phyloP scores from a whole-genome alignment of 345 rosid species.

The Salix suchowensis region DNA sequence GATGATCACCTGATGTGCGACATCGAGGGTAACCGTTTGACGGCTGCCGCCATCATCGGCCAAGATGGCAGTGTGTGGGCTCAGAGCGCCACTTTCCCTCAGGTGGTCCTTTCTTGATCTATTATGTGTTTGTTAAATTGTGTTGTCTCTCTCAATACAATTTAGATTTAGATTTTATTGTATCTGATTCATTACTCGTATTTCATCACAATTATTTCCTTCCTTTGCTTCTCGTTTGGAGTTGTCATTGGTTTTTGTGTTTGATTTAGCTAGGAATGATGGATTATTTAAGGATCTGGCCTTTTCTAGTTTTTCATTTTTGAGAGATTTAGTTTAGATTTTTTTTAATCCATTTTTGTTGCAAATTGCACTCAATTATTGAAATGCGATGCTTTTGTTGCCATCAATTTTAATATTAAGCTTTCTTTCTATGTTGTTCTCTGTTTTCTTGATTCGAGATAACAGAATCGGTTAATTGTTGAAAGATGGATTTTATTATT shows the following conservation, averaged over 20 bases:
- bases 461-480: not conserved
- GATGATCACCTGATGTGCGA: constrained; percentile 25
- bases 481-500: not conserved
- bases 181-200: not conserved
- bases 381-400: not conserved
- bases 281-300: not conserved
- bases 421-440: not conserved
- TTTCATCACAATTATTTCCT: not conserved
- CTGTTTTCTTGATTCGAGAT: too few species aligned
- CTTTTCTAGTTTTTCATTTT: too few species aligned
- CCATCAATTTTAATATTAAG: not conserved
- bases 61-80: constrained; percentile 24
- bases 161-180: not conserved
- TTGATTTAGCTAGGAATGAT: not conserved
- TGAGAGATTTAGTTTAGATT: not conserved
- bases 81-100: constrained; percentile 22
- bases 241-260: not conserved
- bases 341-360: not conserved
- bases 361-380: not conserved
- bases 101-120: constrained; percentile 5
- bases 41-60: constrained; percentile 17
- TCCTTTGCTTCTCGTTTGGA: not conserved
- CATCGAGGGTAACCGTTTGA: constrained; percentile 18
- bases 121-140: constrained; percentile 7
- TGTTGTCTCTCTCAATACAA: not conserved